These are phyloP conservation scores for Verticillium isaacii DNA, from an alignment of 2,329 filamentous ascomycete genomes.

Conservation along the genomic window DNA sequence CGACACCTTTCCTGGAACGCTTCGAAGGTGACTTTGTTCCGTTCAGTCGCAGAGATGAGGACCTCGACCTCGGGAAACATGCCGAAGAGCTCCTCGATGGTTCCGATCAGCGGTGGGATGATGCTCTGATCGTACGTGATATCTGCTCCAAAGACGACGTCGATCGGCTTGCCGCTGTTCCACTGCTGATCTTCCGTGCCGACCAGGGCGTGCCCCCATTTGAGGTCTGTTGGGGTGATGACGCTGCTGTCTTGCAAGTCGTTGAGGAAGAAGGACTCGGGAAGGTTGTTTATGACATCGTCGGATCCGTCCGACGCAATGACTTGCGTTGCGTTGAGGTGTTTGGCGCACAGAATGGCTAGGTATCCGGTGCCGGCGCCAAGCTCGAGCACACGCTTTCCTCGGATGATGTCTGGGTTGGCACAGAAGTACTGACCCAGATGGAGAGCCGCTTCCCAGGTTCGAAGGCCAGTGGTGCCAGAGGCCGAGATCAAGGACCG, in stretches of 20 bases:
- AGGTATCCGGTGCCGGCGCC: constrained; percentile 74
- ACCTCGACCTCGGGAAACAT: constrained; percentile 52
- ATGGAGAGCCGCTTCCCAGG: constrained; percentile 77
- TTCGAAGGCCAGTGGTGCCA: constrained; percentile 72
- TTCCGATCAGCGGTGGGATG: constrained; percentile 60
- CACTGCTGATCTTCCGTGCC: constrained; percentile 52
- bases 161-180: constrained; percentile 42
- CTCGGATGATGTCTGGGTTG: constrained; percentile 38
- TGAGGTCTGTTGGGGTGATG: constrained; percentile 50
- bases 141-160: constrained; percentile 71
- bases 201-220: constrained; percentile 59
- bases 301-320: constrained; percentile 71
- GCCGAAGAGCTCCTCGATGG: constrained; percentile 56
- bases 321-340: constrained; percentile 54
- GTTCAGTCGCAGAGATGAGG: constrained; percentile 65
- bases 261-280: constrained; percentile 66
- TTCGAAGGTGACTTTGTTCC: constrained; percentile 65
- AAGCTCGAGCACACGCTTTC: constrained; percentile 63
- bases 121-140: constrained; percentile 68
- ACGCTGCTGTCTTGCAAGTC: constrained; percentile 41
- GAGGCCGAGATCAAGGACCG: constrained; percentile 63
- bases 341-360: constrained; percentile 67
- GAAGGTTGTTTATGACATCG: constrained; percentile 63
- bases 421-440: constrained; percentile 62
- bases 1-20: constrained; percentile 57